These are phyloP conservation scores for Cokeromyces recurvatus DNA, from an alignment of 371 early-diverging fungal species.

Conservation along the genomic window DNA sequence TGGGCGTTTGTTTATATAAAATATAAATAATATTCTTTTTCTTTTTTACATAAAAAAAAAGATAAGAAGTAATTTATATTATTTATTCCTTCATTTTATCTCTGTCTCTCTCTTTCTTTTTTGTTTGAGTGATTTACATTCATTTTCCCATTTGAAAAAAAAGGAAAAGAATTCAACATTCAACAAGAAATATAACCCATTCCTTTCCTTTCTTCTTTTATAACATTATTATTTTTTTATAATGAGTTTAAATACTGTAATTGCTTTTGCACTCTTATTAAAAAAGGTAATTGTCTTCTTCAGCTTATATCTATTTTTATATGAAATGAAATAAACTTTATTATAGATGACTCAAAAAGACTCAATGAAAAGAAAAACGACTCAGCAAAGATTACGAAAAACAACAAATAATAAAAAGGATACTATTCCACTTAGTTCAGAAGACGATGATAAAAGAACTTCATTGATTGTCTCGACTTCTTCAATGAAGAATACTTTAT, in stretches of 20 bases:
- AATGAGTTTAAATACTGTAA: conserved; percentile 32
- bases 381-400: conserved; percentile 1
- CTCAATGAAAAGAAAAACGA: conserved; percentile 10
- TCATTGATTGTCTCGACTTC: too few relatives aligned
- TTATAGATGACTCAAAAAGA: conserved; percentile 18
- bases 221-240: not conserved
- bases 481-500: too few relatives aligned
- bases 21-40: too few relatives aligned
- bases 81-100: too few relatives aligned
- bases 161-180: conserved; percentile 1
- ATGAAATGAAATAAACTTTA: not conserved
- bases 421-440: not conserved
- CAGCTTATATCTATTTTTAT: too few relatives aligned
- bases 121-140: too few relatives aligned
- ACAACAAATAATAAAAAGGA: not conserved
- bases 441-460: too few relatives aligned
- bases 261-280: conserved; percentile 28
- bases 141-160: not conserved
- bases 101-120: too few relatives aligned
- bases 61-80: too few relatives aligned
- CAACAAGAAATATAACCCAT: conserved; percentile 9
- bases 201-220: conserved; percentile 19
- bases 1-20: not conserved
- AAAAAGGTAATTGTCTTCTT: conserved; percentile 29
- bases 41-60: too few relatives aligned